Evolutionary conservation across 129 eudicot species (phyloP).

Genomic region (Flaveria ramosissima): DNA sequence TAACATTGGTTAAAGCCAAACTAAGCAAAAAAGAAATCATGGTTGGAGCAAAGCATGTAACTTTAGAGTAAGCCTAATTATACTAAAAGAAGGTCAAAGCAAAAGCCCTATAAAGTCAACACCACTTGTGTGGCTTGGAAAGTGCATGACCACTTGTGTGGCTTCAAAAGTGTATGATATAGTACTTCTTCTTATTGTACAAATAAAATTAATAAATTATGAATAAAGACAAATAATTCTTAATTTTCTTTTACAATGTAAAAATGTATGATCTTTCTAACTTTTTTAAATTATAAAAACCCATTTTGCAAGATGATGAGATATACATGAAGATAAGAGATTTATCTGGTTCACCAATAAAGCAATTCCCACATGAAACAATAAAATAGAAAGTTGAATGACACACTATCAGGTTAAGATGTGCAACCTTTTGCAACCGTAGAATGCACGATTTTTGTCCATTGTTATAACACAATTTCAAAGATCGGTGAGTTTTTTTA

Average conservation of each 20-base stretch:
- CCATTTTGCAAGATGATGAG: background rate
- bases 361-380: background rate
- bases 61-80: conserved; percentile 36
- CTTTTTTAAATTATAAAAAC: background rate
- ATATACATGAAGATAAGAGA: background rate
- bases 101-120: conserved; percentile 30
- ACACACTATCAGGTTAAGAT: background rate
- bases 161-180: conserved; percentile 21
- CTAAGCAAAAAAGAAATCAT: conserved; percentile 27
- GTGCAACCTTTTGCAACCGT: too few species aligned
- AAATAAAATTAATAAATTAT: background rate
- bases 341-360: background rate
- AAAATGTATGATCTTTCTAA: background rate
- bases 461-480: too few species aligned
- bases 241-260: too few species aligned
- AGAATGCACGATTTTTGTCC: too few species aligned
- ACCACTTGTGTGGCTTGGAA: conserved; percentile 31
- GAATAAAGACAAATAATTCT: too few species aligned
- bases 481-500: too few species aligned
- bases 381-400: background rate
- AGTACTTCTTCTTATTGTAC: conserved; percentile 10
- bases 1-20: conserved; percentile 26
- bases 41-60: conserved; percentile 37
- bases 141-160: conserved; percentile 30
- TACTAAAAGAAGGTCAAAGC: conserved; percentile 37